Percentiles rank a stretch among this genome's conserved stretches.
Evolutionary conservation across 805 yeast genomes (phyloP).

Genomic region (Scheffersomyces lignosus): DNA sequence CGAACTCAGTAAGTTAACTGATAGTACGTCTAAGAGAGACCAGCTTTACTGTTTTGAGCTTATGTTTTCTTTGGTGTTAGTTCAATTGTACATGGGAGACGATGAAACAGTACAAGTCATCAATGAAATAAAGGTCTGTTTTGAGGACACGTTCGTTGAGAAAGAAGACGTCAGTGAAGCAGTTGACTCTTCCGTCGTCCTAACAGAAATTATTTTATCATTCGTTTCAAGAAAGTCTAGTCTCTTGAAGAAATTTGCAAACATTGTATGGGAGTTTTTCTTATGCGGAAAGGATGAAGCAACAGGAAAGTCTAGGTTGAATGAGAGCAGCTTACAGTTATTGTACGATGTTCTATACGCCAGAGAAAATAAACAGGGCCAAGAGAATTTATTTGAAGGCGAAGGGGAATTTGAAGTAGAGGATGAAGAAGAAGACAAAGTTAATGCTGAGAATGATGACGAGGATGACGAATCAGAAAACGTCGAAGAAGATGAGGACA

Average conservation of each 20-base stretch:
- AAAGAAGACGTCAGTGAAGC: constrained; percentile 37
- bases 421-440: constrained; percentile 18
- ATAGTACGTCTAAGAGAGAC: constrained; percentile 40
- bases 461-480: constrained; percentile 25
- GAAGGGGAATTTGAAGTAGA: constrained; percentile 37
- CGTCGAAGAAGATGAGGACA: constrained; percentile 21
- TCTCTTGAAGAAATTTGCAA: constrained; percentile 36
- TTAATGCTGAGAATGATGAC: constrained; percentile 17
- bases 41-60: constrained; percentile 70
- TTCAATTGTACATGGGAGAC: constrained; percentile 77
- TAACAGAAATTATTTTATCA: constrained; percentile 45
- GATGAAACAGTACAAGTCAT: constrained; percentile 74
- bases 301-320: constrained; percentile 24
- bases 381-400: constrained; percentile 68
- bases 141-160: constrained; percentile 41
- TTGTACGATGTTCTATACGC: constrained; percentile 43
- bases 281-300: constrained; percentile 31
- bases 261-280: constrained; percentile 42
- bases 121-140: constrained; percentile 68
- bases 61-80: constrained; percentile 69
- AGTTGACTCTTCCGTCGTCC: constrained; percentile 28
- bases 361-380: constrained; percentile 82
- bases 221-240: constrained; percentile 43
- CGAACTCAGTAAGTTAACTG: constrained; percentile 21
- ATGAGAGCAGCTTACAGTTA: constrained; percentile 33